phyloP scores from a whole-genome alignment of 352 stramenopile species.

The Thalassiosira mediterranea region DNA sequence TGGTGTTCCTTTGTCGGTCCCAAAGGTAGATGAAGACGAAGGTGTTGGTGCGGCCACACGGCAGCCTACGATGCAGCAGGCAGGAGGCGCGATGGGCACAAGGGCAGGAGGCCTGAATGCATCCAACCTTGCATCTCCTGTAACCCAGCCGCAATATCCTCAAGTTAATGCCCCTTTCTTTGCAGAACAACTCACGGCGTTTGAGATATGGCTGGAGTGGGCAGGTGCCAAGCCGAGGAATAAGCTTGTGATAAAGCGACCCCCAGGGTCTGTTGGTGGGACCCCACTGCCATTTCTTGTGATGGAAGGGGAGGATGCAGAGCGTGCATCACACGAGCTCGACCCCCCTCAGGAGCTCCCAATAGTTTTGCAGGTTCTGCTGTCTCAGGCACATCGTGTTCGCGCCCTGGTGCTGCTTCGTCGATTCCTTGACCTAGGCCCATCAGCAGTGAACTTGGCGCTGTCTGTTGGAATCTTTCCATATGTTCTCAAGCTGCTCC shows the following conservation, averaged over 20 bases:
- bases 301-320: constrained; percentile 22
- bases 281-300: constrained; percentile 52
- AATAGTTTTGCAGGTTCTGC: constrained; percentile 96
- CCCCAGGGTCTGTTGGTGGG: constrained; percentile 37
- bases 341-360: constrained; percentile 95
- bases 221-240: constrained; percentile 67
- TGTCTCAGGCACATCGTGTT: constrained; percentile 96
- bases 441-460: constrained; percentile 86
- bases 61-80: no score
- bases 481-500: constrained; percentile 98
- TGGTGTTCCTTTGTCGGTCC: no score
- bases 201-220: constrained; percentile 99
- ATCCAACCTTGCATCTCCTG: no score
- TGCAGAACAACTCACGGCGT: constrained; percentile 97
- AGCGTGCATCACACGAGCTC: constrained; percentile 38
- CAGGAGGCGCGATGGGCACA: no score
- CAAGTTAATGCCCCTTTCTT: constrained; percentile 93
- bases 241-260: constrained; percentile 44
- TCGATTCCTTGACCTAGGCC: constrained; percentile 94
- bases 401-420: constrained; percentile 94
- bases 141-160: no score
- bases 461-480: constrained; percentile 97
- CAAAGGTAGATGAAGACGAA: constrained; percentile 8
- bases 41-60: no score
- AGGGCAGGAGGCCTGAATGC: no score